A percentile compares a stretch with the other conserved stretches of the same genome.
These are phyloP conservation scores for Candida glaebosa DNA, from an alignment of 805 yeast genomes.

Conservation along the genomic window DNA sequence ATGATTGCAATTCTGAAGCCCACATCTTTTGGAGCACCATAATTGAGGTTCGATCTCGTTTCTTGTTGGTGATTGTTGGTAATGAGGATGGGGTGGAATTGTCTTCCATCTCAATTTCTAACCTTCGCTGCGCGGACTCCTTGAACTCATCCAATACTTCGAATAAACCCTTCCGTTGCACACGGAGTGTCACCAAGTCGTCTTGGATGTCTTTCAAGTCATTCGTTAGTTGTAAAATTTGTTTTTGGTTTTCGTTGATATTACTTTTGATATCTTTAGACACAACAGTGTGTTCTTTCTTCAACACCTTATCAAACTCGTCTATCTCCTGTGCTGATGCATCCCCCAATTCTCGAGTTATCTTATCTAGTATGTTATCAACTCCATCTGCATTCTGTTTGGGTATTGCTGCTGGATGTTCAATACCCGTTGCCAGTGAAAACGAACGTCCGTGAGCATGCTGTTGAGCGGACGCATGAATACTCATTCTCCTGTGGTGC, in stretches of 20 bases:
- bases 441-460: constrained; percentile 25
- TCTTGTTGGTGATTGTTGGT: constrained; percentile 10
- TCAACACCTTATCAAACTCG: constrained; percentile 56
- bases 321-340: constrained; percentile 74
- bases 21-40: constrained; percentile 75
- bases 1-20: constrained; percentile 65
- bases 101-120: constrained; percentile 38
- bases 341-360: constrained; percentile 44
- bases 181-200: constrained; percentile 60
- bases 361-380: constrained; percentile 15
- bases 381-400: constrained; percentile 6
- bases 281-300: constrained; percentile 46
- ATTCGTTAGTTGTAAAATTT: constrained; percentile 54
- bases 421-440: constrained; percentile 20
- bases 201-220: constrained; percentile 62
- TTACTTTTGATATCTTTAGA: constrained; percentile 55
- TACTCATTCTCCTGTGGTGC: constrained; percentile 28
- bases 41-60: constrained; percentile 65
- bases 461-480: constrained; percentile 38
- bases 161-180: constrained; percentile 55
- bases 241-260: constrained; percentile 60
- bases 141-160: constrained; percentile 57
- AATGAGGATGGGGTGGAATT: not conserved
- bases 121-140: constrained; percentile 56
- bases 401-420: constrained; percentile 17